phyloP scores from a whole-genome alignment of 176 grass and related monocot species.

The Hyparrhenia diplandra region DNA sequence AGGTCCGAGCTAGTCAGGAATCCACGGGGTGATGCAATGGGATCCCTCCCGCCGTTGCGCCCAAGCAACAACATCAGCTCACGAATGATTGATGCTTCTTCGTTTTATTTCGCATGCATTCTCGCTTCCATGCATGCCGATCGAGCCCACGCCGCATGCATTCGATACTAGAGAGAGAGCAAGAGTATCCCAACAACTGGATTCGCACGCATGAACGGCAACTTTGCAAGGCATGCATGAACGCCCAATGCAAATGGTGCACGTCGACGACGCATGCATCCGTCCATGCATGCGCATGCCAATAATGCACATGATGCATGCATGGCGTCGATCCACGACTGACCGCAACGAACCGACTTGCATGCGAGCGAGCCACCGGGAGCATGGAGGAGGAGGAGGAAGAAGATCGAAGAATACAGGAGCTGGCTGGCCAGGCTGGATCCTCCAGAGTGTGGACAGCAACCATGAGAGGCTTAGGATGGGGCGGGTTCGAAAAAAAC shows the following conservation, averaged over 20 bases:
- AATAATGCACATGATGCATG: background rate
- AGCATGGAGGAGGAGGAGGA: background rate
- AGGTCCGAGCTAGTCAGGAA: slow-evolving; percentile 14
- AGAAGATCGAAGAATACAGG: no score
- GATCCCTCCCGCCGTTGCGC: background rate
- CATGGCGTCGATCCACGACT: background rate
- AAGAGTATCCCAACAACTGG: slow-evolving; percentile 54
- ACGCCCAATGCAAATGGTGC: background rate
- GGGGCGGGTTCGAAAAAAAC: no score
- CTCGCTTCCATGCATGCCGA: background rate
- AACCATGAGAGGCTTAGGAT: no score
- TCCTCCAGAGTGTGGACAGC: background rate
- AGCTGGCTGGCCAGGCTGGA: background rate
- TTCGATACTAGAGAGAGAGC: no score
- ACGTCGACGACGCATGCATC: background rate
- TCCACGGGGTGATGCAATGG: slow-evolving; percentile 5
- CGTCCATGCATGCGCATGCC: background rate
- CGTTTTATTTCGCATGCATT: background rate
- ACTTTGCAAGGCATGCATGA: slow-evolving; percentile 32
- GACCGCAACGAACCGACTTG: slow-evolving; percentile 1
- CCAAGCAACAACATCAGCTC: background rate
- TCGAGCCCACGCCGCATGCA: no score
- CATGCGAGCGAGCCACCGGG: no score
- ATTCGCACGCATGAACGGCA: slow-evolving; percentile 21
- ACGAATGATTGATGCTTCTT: slow-evolving; percentile 6